Percentiles rank a stretch among this genome's conserved stretches.
phyloP scores from a whole-genome alignment of 768 basidiomycete genomes.

The Russula virescens region DNA sequence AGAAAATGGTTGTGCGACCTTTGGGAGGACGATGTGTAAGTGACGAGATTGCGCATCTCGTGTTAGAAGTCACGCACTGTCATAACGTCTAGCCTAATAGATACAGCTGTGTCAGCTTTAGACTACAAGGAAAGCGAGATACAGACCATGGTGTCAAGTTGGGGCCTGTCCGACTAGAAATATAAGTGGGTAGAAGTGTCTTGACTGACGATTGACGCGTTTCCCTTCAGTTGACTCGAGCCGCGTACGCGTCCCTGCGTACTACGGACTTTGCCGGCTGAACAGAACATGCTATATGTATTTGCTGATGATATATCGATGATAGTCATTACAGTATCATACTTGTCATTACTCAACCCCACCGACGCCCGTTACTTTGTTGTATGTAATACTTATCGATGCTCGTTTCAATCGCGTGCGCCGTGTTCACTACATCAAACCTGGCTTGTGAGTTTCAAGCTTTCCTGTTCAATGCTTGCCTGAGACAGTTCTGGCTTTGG shows the following conservation, averaged over 20 bases:
- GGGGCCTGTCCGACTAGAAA: neutral
- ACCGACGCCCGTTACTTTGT: no score
- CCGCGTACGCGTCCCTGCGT: conserved; percentile 6
- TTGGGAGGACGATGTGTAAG: conserved; percentile 26
- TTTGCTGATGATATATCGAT: no score
- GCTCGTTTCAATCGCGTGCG: no score
- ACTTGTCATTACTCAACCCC: no score
- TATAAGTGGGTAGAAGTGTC: no score
- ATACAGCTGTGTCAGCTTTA: neutral
- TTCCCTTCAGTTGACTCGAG: neutral
- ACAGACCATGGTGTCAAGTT: conserved; percentile 15
- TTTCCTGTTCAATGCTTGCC: no score
- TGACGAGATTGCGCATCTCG: conserved; percentile 4
- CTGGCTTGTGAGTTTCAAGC: no score
- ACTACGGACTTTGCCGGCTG: conserved; percentile 1
- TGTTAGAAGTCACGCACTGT: conserved; percentile 57
- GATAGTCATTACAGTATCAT: no score
- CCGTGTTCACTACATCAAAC: no score
- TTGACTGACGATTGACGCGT: conserved; percentile 5
- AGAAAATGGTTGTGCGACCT: conserved; percentile 98
- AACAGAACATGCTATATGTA: no score
- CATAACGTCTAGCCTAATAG: conserved; percentile 82
- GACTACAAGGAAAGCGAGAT: neutral
- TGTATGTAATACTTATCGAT: no score
- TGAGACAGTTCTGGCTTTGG: conserved; percentile 1